Percentiles rank a stretch among this genome's conserved stretches.
phyloP scores from a whole-genome alignment of 2,329 filamentous ascomycete genomes.

The Diaporthe velutina region DNA sequence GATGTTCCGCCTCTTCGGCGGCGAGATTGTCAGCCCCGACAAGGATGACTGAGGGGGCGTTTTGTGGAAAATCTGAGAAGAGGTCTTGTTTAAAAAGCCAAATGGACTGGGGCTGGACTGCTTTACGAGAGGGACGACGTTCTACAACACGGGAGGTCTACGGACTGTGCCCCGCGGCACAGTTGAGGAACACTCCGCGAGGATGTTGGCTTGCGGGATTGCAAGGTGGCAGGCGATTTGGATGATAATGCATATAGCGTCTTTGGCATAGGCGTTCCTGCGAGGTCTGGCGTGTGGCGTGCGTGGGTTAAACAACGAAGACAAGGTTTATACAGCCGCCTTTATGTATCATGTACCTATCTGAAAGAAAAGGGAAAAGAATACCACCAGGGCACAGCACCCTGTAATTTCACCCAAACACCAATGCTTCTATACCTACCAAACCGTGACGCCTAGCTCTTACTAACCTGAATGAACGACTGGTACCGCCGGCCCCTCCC shows the following conservation, averaged over 20 bases:
- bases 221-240: constrained; percentile 11
- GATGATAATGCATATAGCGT: constrained; percentile 34
- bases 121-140: not conserved
- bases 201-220: not conserved
- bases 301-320: not conserved
- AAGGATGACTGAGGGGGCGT: constrained; percentile 65
- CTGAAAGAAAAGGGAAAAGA: not conserved
- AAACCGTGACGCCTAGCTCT: constrained; percentile 40
- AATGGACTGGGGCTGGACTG: no score
- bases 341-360: constrained; percentile 19
- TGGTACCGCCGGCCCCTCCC: not conserved
- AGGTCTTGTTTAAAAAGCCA: not conserved
- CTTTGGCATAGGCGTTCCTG: constrained; percentile 28
- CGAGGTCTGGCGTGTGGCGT: not conserved
- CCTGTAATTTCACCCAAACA: constrained; percentile 18
- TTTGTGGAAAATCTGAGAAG: not conserved
- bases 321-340: constrained; percentile 12
- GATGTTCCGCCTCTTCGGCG: constrained; percentile 69
- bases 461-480: constrained; percentile 24
- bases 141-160: not conserved
- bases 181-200: not conserved
- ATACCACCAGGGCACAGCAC: not conserved
- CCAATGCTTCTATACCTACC: constrained; percentile 21
- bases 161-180: not conserved
- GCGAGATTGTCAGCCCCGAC: constrained; percentile 68